Base-by-base conservation (phyloP, 108 stramenopile genomes). In the Skeletonema potamos region DNA sequence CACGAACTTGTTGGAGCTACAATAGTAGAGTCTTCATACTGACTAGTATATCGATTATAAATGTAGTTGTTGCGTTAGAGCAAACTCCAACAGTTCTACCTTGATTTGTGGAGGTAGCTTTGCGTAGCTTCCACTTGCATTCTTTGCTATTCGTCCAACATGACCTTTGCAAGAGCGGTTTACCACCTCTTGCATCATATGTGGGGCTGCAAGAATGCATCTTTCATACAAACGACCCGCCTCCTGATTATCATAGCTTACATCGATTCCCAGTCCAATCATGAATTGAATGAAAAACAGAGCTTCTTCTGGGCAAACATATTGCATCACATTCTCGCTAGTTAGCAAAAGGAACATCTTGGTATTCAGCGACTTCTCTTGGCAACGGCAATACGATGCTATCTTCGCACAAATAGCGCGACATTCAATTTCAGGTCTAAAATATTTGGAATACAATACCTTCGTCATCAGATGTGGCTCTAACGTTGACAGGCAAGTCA, bases 301-400 rank as follows among this genome's bases (percentile, higher is more conserved):
- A 13, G 77, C 77, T 30, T 79, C 77, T 26, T 71, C 70, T 27
- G 66, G 70, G 29, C 43, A 67, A 29, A 79, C 62, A 34, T 60
- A 8, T 44, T 70, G 77, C 70, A 79, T 79, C 30, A 79, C 63
- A 29, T 59, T 79, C 9, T 51, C 66, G 46, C 66, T 64, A 36
- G 77, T 79, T 12, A 79, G 34, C 12, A 60, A 61, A 26, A 72
- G 59, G 22, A 79, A 60, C 26, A 37, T 62, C 0, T 27, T 44
- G 10, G 18, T 63, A 24, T 72, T 59, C 26, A 79, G 72, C 12
- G 66, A 62, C 4, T 67, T 71, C 30, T 62, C 54, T 26, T 79
- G 70, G 56, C 77, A 79, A 43, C 77, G 77, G 28, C 77, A 79
- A 70, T 72, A 79, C 15, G 77, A 65, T 48, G 77, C 77, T 27